Base-by-base conservation (phyloP, 768 basidiomycete species). In the Asterophora parasitica region DNA sequence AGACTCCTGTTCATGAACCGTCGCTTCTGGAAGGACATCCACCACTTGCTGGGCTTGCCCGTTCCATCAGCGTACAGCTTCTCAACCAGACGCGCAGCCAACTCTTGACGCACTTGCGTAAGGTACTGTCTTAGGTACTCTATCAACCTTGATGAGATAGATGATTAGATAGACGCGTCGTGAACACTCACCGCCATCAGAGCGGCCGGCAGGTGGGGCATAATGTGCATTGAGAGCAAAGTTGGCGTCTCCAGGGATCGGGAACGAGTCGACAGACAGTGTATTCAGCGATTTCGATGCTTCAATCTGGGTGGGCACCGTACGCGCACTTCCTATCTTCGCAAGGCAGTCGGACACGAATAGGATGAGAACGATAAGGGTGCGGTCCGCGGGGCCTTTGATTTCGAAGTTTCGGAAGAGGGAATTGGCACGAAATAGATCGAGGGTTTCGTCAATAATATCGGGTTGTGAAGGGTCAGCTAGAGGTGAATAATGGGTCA, bases 331-430 rank as follows among this genome's bases (percentile, higher is more conserved):
- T 23, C 92, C 88, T 58, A 99, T 75, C 71, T 92, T 94, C 20
- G 89, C 81, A 42, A 99, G 82, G 65, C 95, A 98, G 71, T 99
- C 96, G 37, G 94, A 97, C 60, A 97, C 83, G 72, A 88, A 99
- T 64, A 99, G 86, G 66, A 98, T 96, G 61, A 98, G 82, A 65
- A 98, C 82, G 74, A 99, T 98, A 61, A 99, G 79, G 33, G 92
- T 83, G 49, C 94, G 85, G 75, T 96, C 94, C 43, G 93, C 92
- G 46, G 92, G 90, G 13, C 93, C 94, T 65, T 97, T 95, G 80
- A 99, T 98, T 75, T 99, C 96, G 60, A 98, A 99, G 72, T 98
- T 98, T 61, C 96, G 87, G 72, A 99, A 99, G 51, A 99, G 85
- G 31, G 94, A 96, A 70, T 99, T 99, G 61, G 95, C 94, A 46